phyloP scores from a whole-genome alignment of 495 filamentous ascomycete genomes.

The Podospora fimiseda region DNA sequence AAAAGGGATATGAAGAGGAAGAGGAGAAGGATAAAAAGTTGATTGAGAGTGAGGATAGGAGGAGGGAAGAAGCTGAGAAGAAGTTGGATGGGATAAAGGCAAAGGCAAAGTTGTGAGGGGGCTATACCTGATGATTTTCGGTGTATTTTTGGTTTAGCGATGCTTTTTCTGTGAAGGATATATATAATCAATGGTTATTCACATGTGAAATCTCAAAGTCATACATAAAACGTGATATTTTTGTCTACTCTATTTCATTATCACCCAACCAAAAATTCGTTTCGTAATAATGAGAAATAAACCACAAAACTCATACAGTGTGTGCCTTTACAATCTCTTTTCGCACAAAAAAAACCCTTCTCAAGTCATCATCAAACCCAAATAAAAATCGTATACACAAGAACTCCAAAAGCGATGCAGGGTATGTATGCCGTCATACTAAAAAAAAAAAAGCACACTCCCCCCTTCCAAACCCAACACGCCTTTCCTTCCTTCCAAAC shows the following conservation, averaged over 20 bases:
- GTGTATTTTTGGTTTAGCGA: too few species aligned
- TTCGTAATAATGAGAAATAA: too few species aligned
- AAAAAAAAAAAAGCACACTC: not conserved
- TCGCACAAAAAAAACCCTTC: not conserved
- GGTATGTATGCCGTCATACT: conserved; percentile 12
- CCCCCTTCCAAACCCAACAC: not conserved
- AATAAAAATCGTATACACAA: not conserved
- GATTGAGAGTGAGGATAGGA: conserved; percentile 28
- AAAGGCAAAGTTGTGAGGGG: conserved; percentile 16
- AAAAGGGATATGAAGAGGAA: conserved; percentile 33
- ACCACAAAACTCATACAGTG: not conserved
- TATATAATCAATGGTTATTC: too few species aligned
- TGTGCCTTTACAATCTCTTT: conserved; percentile 11
- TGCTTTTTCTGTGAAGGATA: too few species aligned
- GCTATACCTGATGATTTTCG: not conserved
- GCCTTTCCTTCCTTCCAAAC: not conserved
- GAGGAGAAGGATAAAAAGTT: conserved; percentile 39
- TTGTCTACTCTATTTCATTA: not conserved
- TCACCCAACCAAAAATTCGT: not conserved
- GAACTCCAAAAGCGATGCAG: conserved; percentile 7
- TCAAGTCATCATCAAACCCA: not conserved
- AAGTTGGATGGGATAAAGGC: conserved; percentile 35
- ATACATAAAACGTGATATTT: too few species aligned
- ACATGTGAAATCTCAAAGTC: too few species aligned
- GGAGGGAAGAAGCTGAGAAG: conserved; percentile 28